Evolutionary conservation across 2,329 filamentous ascomycete genomes (phyloP).

Genomic region (Penicillium sp.): DNA sequence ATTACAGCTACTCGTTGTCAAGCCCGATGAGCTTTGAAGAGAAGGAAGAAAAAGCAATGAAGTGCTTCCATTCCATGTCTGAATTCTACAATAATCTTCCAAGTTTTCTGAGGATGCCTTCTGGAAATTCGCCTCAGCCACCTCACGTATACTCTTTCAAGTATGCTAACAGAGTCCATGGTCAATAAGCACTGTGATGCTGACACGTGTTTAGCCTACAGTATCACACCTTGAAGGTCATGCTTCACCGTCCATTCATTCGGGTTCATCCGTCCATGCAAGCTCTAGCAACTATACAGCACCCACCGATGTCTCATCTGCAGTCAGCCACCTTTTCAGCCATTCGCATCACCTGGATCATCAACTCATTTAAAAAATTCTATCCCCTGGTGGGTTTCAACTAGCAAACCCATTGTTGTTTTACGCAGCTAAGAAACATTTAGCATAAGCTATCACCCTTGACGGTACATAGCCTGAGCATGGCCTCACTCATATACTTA

Average conservation of each 20-base stretch:
- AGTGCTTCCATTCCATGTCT: not conserved
- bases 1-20: not conserved
- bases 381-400: not conserved
- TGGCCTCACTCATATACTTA: not conserved
- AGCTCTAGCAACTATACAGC: not conserved
- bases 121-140: not conserved
- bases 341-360: not conserved
- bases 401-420: too few species aligned
- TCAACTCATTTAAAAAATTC: not conserved
- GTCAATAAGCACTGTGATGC: not conserved
- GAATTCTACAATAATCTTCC: not conserved
- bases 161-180: not conserved
- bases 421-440: not conserved
- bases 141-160: not conserved
- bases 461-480: not conserved
- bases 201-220: not conserved
- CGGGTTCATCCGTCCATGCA: not conserved
- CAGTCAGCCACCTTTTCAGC: not conserved
- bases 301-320: not conserved
- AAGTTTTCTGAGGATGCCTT: not conserved
- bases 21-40: not conserved
- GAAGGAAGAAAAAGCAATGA: not conserved
- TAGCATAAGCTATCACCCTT: not conserved
- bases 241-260: not conserved
- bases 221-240: not conserved